These are phyloP conservation scores for Scedosporium minutisporum DNA, from an alignment of 2,329 filamentous ascomycete genomes.

Conservation along the genomic window DNA sequence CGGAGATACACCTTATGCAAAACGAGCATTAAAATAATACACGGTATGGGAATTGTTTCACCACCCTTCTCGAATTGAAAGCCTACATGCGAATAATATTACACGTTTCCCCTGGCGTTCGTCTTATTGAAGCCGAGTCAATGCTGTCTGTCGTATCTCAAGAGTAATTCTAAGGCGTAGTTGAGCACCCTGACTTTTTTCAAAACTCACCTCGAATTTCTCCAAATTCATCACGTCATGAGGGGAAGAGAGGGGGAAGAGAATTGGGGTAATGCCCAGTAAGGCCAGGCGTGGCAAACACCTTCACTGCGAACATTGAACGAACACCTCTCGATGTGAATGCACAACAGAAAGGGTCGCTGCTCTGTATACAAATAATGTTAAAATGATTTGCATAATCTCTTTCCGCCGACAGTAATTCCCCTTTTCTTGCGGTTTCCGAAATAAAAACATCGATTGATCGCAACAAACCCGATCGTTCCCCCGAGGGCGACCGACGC, in stretches of 20 bases:
- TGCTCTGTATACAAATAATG: too few relatives aligned
- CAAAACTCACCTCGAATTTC: neutral
- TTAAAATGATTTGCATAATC: too few relatives aligned
- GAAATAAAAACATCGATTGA: too few relatives aligned
- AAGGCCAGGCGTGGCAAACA: neutral
- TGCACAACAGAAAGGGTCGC: neutral
- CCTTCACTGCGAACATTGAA: neutral
- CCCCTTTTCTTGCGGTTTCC: too few relatives aligned
- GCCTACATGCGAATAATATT: neutral
- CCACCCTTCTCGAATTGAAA: neutral
- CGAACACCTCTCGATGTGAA: neutral
- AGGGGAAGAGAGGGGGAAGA: neutral
- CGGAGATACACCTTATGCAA: neutral
- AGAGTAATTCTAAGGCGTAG: neutral
- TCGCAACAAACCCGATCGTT: too few relatives aligned
- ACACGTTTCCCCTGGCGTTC: too few relatives aligned
- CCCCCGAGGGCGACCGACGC: too few relatives aligned
- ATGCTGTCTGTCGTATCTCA: too few relatives aligned
- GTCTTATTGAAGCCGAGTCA: too few relatives aligned
- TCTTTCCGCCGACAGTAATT: too few relatives aligned
- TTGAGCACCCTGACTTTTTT: neutral
- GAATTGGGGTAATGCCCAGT: neutral
- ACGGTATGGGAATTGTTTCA: too few relatives aligned
- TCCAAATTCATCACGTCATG: conserved; percentile 1
- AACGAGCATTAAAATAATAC: neutral